Conservation (phyloP, 352 stramenopile species). For the Phytophthora nicotianae region DNA sequence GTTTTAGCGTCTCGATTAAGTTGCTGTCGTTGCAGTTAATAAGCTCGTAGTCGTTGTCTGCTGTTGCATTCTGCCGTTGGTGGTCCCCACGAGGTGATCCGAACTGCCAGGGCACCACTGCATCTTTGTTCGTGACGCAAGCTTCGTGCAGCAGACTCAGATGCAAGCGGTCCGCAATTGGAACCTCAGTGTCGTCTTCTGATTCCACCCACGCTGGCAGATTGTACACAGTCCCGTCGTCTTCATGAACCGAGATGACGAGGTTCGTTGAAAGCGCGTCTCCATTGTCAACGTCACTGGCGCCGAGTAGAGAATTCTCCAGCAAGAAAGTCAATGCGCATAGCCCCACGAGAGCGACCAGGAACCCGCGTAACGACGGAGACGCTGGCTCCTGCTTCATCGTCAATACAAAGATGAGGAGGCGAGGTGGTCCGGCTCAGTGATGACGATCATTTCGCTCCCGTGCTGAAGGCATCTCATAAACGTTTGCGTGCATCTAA, state of each 20-base stretch:
- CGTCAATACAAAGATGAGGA: background rate
- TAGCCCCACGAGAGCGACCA: constrained; percentile 18
- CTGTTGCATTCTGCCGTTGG: constrained; percentile 11
- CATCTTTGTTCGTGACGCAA: constrained; percentile 38
- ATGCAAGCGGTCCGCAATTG: constrained; percentile 38
- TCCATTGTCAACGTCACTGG: background rate
- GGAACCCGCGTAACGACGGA: constrained; percentile 14
- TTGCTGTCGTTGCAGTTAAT: constrained; percentile 39
- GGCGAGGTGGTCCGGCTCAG: constrained; percentile 6
- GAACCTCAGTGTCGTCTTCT: constrained; percentile 1
- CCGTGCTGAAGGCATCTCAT: background rate
- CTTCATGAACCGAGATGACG: background rate
- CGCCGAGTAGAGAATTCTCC: constrained; percentile 13
- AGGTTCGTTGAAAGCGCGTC: constrained; percentile 4
- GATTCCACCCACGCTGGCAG: constrained; percentile 4
- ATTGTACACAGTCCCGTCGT: constrained; percentile 5
- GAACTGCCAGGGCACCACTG: constrained; percentile 40
- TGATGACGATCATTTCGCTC: background rate
- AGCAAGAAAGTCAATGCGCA: constrained; percentile 19
- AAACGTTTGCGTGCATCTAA: constrained; percentile 4
- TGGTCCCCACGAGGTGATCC: constrained; percentile 19
- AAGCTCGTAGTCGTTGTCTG: constrained; percentile 8
- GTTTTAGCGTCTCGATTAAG: constrained; percentile 43
- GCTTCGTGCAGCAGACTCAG: constrained; percentile 39
- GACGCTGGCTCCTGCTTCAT: constrained; percentile 6